Conservation (phyloP, 2,329 filamentous ascomycete genomes). For the Alternaria sp. region DNA sequence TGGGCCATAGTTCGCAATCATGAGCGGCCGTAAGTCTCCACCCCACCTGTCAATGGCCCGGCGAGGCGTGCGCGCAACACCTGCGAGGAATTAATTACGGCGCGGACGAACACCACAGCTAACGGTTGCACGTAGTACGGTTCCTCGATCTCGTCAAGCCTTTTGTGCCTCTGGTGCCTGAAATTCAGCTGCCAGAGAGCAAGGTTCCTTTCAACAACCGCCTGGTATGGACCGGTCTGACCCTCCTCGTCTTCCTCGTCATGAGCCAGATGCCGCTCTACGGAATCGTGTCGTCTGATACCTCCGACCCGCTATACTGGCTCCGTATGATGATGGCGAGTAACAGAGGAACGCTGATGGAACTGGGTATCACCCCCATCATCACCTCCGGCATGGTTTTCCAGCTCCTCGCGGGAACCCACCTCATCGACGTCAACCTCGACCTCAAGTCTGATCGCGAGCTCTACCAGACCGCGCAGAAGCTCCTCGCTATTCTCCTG, state of each 20-base stretch:
- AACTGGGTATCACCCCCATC: constrained; percentile 94
- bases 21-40: constrained; percentile 64
- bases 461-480: constrained; percentile 99
- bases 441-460: constrained; percentile 99
- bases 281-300: constrained; percentile 95
- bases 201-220: constrained; percentile 97
- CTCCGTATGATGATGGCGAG: constrained; percentile 99
- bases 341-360: constrained; percentile 96
- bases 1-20: constrained; percentile 54
- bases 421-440: constrained; percentile 99
- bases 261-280: constrained; percentile 99
- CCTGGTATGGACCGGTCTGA: constrained; percentile 64
- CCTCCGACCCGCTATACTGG: constrained; percentile 99
- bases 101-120: constrained; percentile 18
- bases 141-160: constrained; percentile 99
- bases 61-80: constrained; percentile 14
- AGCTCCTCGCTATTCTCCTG: constrained; percentile 87
- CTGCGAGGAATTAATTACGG: not conserved
- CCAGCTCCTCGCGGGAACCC: constrained; percentile 98
- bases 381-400: constrained; percentile 99
- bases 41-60: constrained; percentile 32
- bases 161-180: constrained; percentile 98
- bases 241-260: constrained; percentile 97
- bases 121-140: constrained; percentile 69
- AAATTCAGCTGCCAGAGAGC: constrained; percentile 86